Evolutionary conservation across 345 rosid species (phyloP), one percentile per base, ranked within the genome.

Genomic region (Pistacia atlantica): DNA sequence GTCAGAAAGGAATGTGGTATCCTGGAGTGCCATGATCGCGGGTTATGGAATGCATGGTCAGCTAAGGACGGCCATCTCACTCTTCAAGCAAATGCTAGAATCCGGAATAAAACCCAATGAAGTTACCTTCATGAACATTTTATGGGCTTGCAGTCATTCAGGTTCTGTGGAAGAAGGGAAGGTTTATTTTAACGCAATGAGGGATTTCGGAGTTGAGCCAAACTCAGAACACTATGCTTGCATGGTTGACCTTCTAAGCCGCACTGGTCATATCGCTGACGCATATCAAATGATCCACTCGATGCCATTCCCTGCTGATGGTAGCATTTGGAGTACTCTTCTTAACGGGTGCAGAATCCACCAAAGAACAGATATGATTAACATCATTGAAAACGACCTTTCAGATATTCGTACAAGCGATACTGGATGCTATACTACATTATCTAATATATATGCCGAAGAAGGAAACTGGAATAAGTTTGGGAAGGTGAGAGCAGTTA

Each of bases 101-200:
- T 25, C 25, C 25, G 25, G 25, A 25, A 25, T 25, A 25, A 25
- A 25, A 25, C 98, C 99, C 22, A 95, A 93, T 70, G 87, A 87
- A 57, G 80, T 91, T 25, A 25, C 25, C 74, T 93, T 93, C 93
- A 93, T 87, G 91, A 95, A 93, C 72, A 69, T 95, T 49, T 84
- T 90, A 28, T 90, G 91, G 11, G 93, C 97, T 80, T 93, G 99
- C 81, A 85, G 93, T 80, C 99, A 93, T 83, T 84, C 92, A 57
- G 98, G 98, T 76, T 84, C 79, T 4, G 81, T 89, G 22, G 84
- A 90, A 83, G 80, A 83, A 74, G 98, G 98, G 52, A 88, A 83
- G 69, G 78, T 64, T 73, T 95, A 84, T 81, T 89, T 90, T 35
- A 76, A 87, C 73, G 80, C 65, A 65, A 90, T 93, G 96, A 82